phyloP scores from a whole-genome alignment of 306 rosid species.

The Delonix regia region DNA sequence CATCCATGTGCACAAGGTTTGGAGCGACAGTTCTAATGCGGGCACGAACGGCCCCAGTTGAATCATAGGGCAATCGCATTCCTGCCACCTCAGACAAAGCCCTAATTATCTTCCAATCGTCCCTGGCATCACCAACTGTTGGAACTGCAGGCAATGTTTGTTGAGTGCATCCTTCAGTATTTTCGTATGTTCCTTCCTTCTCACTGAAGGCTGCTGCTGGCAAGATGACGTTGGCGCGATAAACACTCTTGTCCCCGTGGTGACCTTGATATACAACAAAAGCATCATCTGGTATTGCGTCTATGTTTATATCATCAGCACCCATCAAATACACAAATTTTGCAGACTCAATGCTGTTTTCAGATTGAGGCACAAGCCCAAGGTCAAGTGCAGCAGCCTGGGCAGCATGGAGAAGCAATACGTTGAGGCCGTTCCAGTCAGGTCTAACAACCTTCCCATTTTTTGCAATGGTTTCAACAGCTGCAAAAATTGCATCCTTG shows the following conservation, averaged over 20 bases:
- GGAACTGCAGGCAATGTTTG: constrained; percentile 97
- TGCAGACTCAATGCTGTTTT: constrained; percentile 69
- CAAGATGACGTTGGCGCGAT: constrained; percentile 84
- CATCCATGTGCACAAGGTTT: constrained; percentile 72
- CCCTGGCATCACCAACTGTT: constrained; percentile 95
- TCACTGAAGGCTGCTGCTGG: constrained; percentile 95
- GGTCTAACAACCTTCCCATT: constrained; percentile 68
- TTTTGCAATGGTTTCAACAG: constrained; percentile 68
- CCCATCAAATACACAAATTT: constrained; percentile 94
- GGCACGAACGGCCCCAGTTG: constrained; percentile 61
- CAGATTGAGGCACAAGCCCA: constrained; percentile 94
- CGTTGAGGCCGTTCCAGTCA: constrained; percentile 93
- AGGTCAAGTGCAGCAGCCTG: constrained; percentile 99
- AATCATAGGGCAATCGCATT: constrained; percentile 70
- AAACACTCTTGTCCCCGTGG: constrained; percentile 88
- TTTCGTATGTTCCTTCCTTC: constrained; percentile 92
- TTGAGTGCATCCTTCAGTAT: constrained; percentile 92
- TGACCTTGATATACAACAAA: constrained; percentile 99
- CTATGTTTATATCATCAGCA: constrained; percentile 79
- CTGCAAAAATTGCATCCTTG: constrained; percentile 77
- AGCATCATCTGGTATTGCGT: constrained; percentile 75
- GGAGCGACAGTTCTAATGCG: constrained; percentile 84
- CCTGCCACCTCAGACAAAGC: constrained; percentile 95
- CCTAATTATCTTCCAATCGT: constrained; percentile 93
- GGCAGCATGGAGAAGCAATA: constrained; percentile 90